Evolutionary conservation across 1,139 yeast species (phyloP).

Genomic region (Pneumocystis jirovecii): DNA sequence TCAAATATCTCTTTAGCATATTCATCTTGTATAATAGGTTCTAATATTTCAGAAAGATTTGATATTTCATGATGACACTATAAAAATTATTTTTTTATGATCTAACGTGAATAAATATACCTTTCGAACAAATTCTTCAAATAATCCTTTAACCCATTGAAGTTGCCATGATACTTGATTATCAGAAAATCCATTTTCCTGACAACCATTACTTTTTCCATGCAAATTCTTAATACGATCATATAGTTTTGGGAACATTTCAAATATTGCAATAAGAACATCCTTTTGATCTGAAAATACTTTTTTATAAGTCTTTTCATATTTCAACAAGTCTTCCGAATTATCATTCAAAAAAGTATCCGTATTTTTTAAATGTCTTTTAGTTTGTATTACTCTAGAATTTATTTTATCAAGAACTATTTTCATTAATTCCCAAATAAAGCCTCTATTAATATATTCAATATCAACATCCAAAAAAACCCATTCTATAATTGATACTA

Average conservation of each 20-base stretch:
- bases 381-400: slow-evolving; percentile 9
- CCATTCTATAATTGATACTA: slow-evolving; percentile 15
- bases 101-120: not conserved
- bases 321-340: not conserved
- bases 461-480: slow-evolving; percentile 12
- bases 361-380: slow-evolving; percentile 7
- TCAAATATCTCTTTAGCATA: not conserved
- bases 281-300: slow-evolving; percentile 4
- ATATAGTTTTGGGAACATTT: not conserved
- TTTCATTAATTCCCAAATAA: slow-evolving; percentile 16
- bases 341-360: slow-evolving; percentile 1
- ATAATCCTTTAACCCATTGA: not conserved
- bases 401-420: slow-evolving; percentile 15
- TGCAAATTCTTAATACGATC: not conserved
- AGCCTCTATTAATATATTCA: slow-evolving; percentile 10
- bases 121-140: not conserved
- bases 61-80: not conserved
- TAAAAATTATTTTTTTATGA: not conserved
- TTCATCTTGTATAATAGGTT: not conserved
- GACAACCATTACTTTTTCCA: not conserved
- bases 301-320: slow-evolving; percentile 1
- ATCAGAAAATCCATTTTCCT: not conserved
- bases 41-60: not conserved
- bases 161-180: not conserved
- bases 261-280: slow-evolving; percentile 3